phyloP scores from a whole-genome alignment of 148 eudicot species.

The Vaccinium vitisidaea region DNA sequence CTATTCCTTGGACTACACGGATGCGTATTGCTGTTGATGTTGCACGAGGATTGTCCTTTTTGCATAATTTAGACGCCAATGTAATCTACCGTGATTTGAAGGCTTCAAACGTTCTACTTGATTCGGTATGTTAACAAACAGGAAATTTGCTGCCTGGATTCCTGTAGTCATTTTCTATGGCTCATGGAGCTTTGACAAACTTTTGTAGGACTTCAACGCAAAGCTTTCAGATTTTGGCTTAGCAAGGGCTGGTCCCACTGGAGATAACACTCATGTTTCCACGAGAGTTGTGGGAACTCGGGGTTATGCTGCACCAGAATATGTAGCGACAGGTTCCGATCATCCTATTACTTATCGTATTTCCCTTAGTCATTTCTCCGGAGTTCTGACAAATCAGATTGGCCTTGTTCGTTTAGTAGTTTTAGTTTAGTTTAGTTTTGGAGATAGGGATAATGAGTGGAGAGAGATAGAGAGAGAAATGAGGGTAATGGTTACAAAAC shows the following conservation, averaged over 20 bases:
- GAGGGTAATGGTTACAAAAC: too few species aligned
- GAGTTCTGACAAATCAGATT: background rate
- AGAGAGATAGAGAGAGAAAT: too few species aligned
- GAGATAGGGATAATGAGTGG: too few species aligned
- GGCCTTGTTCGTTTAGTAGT: too few species aligned
- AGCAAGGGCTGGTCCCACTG: slow-evolving; percentile 47
- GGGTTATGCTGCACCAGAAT: slow-evolving; percentile 56
- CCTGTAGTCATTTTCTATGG: background rate
- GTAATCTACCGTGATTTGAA: slow-evolving; percentile 35
- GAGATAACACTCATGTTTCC: slow-evolving; percentile 50
- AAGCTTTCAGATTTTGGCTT: slow-evolving; percentile 50
- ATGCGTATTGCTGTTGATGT: slow-evolving; percentile 34
- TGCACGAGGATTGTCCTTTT: slow-evolving; percentile 36
- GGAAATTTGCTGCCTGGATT: slow-evolving; percentile 8
- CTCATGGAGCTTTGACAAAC: background rate
- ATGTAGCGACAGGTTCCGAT: slow-evolving; percentile 39
- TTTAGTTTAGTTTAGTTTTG: too few species aligned
- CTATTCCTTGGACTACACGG: slow-evolving; percentile 32
- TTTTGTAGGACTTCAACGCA: slow-evolving; percentile 41
- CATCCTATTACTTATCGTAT: background rate
- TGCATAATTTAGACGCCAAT: slow-evolving; percentile 25
- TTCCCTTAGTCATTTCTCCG: background rate
- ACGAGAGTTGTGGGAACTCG: slow-evolving; percentile 47
- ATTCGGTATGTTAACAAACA: slow-evolving; percentile 22
- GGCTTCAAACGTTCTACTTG: slow-evolving; percentile 33